Conservation (phyloP, 345 rosid species). For the Tarenaya hassleriana region DNA sequence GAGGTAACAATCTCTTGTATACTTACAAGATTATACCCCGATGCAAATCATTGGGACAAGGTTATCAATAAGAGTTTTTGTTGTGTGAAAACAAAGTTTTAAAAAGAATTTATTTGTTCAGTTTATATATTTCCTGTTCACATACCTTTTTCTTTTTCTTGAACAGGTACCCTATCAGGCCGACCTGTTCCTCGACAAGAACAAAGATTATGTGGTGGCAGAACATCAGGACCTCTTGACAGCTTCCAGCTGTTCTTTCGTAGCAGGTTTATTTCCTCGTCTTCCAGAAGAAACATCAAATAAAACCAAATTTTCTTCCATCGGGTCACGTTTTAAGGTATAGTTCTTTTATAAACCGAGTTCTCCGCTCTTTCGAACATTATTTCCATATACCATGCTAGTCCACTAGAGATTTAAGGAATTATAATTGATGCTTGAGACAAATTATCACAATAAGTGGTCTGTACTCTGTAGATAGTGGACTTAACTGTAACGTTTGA, state of each 20-base stretch:
- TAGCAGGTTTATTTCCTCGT: constrained; percentile 77
- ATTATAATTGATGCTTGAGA: not conserved
- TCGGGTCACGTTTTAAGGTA: constrained; percentile 98
- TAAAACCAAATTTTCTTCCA: constrained; percentile 95
- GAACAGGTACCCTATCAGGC: constrained; percentile 85
- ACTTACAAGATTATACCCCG: not conserved
- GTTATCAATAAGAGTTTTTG: too few relatives aligned
- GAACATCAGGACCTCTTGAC: constrained; percentile 94
- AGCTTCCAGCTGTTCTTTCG: constrained; percentile 74
- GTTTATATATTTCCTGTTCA: constrained; percentile 19
- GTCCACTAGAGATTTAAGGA: not conserved
- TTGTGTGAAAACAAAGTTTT: too few relatives aligned
- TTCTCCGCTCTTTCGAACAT: constrained; percentile 4
- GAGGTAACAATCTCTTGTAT: constrained; percentile 52
- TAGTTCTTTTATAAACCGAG: not conserved
- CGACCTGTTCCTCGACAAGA: constrained; percentile 92
- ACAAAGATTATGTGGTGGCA: constrained; percentile 99
- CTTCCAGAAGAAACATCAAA: constrained; percentile 85
- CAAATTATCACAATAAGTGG: constrained; percentile 8
- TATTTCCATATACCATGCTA: constrained; percentile 4
- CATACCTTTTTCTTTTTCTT: constrained; percentile 20
- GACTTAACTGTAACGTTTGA: constrained; percentile 4
- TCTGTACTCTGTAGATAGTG: constrained; percentile 13
- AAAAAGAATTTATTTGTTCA: not conserved
- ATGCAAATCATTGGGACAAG: too few relatives aligned